phyloP scores from a whole-genome alignment of 2,329 filamentous ascomycete genomes.

The Colletotrichum cordylinicola region DNA sequence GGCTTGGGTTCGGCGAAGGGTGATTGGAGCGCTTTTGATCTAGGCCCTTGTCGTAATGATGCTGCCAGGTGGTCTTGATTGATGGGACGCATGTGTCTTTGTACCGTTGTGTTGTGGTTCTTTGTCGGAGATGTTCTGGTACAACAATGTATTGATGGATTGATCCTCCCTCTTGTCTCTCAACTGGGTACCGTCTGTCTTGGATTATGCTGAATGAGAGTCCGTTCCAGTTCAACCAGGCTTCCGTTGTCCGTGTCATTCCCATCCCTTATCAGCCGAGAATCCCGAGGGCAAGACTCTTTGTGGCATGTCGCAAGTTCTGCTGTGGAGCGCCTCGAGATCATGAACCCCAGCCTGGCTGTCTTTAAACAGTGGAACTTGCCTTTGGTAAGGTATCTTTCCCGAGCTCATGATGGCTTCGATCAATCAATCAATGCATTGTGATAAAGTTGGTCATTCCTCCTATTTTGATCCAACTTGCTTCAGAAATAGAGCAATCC shows the following conservation, averaged over 20 bases:
- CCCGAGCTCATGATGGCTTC: background rate
- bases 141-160: background rate
- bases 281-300: too few relatives aligned
- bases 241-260: too few relatives aligned
- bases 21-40: background rate
- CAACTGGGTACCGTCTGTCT: too few relatives aligned
- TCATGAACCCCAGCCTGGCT: too few relatives aligned
- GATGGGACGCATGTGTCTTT: background rate
- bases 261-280: too few relatives aligned
- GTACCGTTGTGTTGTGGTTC: background rate
- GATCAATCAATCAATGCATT: background rate
- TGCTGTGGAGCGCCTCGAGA: too few relatives aligned
- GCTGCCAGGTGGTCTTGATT: background rate
- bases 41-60: background rate
- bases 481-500: background rate
- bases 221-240: too few relatives aligned
- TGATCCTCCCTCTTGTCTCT: background rate
- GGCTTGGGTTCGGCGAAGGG: background rate
- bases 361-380: background rate
- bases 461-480: background rate
- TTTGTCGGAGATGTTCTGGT: background rate
- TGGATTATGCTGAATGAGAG: too few relatives aligned
- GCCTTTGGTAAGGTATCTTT: background rate
- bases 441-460: background rate
- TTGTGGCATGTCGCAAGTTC: too few relatives aligned